Base-by-base conservation (phyloP, 2,329 filamentous ascomycete species). In the Monilinia fructicola region DNA sequence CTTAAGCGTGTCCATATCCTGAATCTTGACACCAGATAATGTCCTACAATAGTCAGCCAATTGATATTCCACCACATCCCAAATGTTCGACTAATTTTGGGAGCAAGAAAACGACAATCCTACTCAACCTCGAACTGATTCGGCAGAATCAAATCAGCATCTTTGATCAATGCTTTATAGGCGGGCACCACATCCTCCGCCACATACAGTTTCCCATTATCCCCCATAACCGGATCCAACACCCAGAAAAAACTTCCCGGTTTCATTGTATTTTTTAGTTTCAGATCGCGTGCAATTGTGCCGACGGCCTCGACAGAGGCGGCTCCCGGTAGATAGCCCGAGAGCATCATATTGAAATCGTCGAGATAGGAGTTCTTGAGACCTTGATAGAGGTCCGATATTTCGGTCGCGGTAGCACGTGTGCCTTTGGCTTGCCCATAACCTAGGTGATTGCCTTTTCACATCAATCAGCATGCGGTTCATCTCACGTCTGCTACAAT, bases 71-170 rank as follows among this genome's bases (percentile, higher is more conserved):
- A 31, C 23, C 35, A 26, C 21, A 7, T 35, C 46, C 46, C 26
- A 35, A 35, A 9, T 52, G 16, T 58, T 16, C 56, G 53, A 28
- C 16, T 48, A 48, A 26, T 65, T 31, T 28, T 38, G 3, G 6
- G 14, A 60, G 9, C 9, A 46, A 21, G 9, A 52, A 35, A 23
- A 60, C 3, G 46, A 26, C 63, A 54, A 79, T 88, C 72, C 81
- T 54, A 96, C 92, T 99, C 94, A 54, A 93, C 92, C 81, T 99
- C 95, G 72, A 97, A 99, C 73, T 98, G 94, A 76, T 99, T 99
- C 4, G 95, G 95, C 21, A 98, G 80, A 66, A 99, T 96, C 72
- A 99, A 78, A 78, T 99, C 95, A 2, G 95, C 94, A 73, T 94
- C 84, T 46, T 84, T 84, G 28, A 98, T 81, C 67, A 97, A 82